phyloP scores from a whole-genome alignment of 2,329 filamentous ascomycete species.

The Phaeosphaeria sp. region DNA sequence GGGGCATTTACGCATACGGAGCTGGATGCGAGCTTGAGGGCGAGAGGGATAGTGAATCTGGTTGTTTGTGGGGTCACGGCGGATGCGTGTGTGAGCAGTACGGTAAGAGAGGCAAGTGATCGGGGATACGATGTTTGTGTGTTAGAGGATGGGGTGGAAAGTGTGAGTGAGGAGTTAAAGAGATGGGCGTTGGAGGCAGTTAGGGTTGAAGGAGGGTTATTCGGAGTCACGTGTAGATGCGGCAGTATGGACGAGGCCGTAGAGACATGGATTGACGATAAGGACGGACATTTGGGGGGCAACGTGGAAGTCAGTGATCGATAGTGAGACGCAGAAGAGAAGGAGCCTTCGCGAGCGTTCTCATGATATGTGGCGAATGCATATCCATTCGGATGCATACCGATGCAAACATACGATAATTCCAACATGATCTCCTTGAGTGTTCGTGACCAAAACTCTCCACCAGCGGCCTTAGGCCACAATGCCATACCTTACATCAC shows the following conservation, averaged over 20 bases:
- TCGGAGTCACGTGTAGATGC: constrained; percentile 32
- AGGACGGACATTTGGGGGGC: background rate
- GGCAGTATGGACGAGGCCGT: background rate
- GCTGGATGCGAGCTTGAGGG: constrained; percentile 59
- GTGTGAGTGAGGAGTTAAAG: constrained; percentile 39
- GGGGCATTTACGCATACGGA: constrained; percentile 63
- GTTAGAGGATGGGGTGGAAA: constrained; percentile 60
- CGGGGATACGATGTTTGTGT: constrained; percentile 62
- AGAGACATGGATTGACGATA: background rate
- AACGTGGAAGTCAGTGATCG: background rate
- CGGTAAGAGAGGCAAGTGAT: constrained; percentile 63
- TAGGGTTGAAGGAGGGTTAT: constrained; percentile 36
- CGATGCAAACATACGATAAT: too few relatives aligned
- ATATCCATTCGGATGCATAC: background rate
- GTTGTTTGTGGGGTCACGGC: constrained; percentile 62
- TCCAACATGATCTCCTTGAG: background rate
- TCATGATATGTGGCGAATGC: background rate
- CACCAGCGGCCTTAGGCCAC: too few relatives aligned
- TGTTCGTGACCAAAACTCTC: background rate
- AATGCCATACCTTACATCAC: constrained; percentile 10
- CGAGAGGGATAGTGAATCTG: constrained; percentile 60
- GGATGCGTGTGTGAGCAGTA: constrained; percentile 62
- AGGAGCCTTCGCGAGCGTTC: too few relatives aligned
- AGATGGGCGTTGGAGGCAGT: constrained; percentile 36
- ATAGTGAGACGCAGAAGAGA: background rate